Evolutionary conservation across 179 eudicot genomes (phyloP), one percentile per base, ranked within the genome.

Genomic region (Gypsophila paniculata): DNA sequence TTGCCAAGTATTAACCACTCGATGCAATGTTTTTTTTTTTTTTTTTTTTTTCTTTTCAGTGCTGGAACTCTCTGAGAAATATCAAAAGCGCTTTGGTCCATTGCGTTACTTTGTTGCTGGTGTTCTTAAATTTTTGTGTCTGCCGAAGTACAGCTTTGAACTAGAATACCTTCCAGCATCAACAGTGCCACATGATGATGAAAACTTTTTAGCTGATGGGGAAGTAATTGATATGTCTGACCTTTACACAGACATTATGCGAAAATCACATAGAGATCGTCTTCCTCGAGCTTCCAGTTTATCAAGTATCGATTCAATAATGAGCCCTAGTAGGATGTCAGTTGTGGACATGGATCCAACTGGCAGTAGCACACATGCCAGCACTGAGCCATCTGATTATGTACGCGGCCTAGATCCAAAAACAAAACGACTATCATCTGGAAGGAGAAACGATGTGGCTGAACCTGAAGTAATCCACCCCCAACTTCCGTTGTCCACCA

Each of bases 381-480:
- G 85, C 82, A 85, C 87, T 18, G 99, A 94, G 80, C 99, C 99
- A 70, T 94, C 99, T 57, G 99, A 94, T 38, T 91, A 88, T 61
- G 99, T 94, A 63, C 96, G 99, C 48, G 97, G 89, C 54, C 49
- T 91, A 21, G 99, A 94, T 76, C 85, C 97, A 51, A 94, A 88
- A 75, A 82, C 92, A 26, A 94, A 94, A 75, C 94, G 96, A 17
- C 78, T 88, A 21, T 91, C 97, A 55, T 84, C 90, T 39, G 92
- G 95, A 15, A 85, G 93, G 84, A 90, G 90, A 78, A 88, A 85
- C 74, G 79, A 84, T 68, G 74, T 69, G 9, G 79, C 85, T 65
- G 97, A 94, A 74, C 92, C 99, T 58, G 99, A 91, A 85, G 97
- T 94, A 34, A 82, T 91, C 74, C 97, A 94, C 79, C 96, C 96